Conservation (phyloP, 2,329 filamentous ascomycete species). For the Talaromyces atroroseus region DNA sequence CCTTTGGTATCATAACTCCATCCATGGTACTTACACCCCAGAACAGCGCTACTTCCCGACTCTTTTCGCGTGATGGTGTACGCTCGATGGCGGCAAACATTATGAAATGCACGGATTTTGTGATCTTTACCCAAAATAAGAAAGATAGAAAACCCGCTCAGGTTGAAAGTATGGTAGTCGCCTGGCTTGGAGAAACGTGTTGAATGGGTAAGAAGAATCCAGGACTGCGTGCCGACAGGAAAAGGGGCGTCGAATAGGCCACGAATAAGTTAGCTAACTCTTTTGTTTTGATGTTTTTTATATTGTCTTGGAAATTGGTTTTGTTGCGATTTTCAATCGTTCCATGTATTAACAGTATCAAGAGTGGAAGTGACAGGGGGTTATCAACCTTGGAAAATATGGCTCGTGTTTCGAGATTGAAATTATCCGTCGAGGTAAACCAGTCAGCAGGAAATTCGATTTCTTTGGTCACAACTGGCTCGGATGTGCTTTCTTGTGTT, state of each 20-base stretch:
- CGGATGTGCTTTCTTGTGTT: background rate
- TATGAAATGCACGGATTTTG: slow-evolving; percentile 56
- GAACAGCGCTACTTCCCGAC: slow-evolving; percentile 47
- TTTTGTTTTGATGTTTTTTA: background rate
- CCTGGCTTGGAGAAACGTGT: slow-evolving; percentile 32
- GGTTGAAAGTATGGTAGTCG: slow-evolving; percentile 52
- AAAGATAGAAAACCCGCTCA: slow-evolving; percentile 55
- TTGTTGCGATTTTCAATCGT: background rate
- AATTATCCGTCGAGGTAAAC: slow-evolving; percentile 38
- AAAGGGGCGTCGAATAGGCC: background rate
- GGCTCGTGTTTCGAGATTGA: slow-evolving; percentile 45
- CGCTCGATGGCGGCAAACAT: slow-evolving; percentile 57
- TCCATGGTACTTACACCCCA: slow-evolving; percentile 58
- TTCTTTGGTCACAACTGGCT: slow-evolving; percentile 31
- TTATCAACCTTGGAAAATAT: slow-evolving; percentile 45
- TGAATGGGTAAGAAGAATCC: slow-evolving; percentile 34
- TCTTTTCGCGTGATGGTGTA: slow-evolving; percentile 53
- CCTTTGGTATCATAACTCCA: slow-evolving; percentile 58
- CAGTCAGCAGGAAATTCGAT: slow-evolving; percentile 36
- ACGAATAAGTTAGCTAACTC: background rate
- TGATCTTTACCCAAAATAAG: slow-evolving; percentile 48
- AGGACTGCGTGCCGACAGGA: slow-evolving; percentile 20
- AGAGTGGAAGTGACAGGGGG: background rate
- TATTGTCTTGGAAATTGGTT: background rate
- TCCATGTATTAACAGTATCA: background rate